phyloP scores from a whole-genome alignment of 805 yeast genomes.

The Blastobotrys chiropterorum region DNA sequence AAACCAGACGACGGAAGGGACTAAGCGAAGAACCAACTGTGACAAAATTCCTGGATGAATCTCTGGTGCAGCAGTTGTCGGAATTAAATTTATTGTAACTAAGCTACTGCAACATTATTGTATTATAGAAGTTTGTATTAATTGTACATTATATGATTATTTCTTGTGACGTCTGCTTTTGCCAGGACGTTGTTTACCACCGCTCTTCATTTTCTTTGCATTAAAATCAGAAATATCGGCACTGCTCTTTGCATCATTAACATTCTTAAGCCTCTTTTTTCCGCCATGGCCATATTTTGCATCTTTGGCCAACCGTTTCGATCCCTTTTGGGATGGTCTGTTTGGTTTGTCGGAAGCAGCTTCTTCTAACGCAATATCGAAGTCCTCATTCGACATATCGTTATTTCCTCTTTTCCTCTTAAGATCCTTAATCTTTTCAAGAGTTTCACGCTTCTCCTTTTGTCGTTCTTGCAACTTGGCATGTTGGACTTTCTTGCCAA shows the following conservation, averaged over 20 bases:
- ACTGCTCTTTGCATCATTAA: constrained; percentile 66
- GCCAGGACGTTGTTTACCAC: constrained; percentile 18
- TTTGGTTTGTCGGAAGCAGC: constrained; percentile 53
- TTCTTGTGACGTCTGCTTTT: constrained; percentile 16
- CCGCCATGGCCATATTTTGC: constrained; percentile 75
- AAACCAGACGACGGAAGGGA: constrained; percentile 86
- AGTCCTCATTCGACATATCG: constrained; percentile 67
- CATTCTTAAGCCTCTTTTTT: constrained; percentile 63
- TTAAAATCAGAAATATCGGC: constrained; percentile 60
- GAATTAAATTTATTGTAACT: constrained; percentile 36
- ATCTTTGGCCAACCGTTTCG: constrained; percentile 65
- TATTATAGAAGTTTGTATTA: not conserved
- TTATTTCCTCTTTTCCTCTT: constrained; percentile 80
- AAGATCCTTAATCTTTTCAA: constrained; percentile 85
- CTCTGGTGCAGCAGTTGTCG: constrained; percentile 46
- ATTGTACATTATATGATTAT: not conserved
- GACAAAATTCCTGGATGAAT: constrained; percentile 59
- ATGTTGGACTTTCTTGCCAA: constrained; percentile 94
- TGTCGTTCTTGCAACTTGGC: constrained; percentile 91
- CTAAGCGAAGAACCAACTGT: constrained; percentile 65
- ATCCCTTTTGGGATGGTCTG: constrained; percentile 43
- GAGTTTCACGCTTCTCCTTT: constrained; percentile 82
- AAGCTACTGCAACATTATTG: not conserved
- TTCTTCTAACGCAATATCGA: constrained; percentile 90
- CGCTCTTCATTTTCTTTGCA: constrained; percentile 44